Percentiles rank a stretch among this genome's conserved stretches.
Conservation (phyloP, 352 stramenopile genomes). For the Pythium coloratum region DNA sequence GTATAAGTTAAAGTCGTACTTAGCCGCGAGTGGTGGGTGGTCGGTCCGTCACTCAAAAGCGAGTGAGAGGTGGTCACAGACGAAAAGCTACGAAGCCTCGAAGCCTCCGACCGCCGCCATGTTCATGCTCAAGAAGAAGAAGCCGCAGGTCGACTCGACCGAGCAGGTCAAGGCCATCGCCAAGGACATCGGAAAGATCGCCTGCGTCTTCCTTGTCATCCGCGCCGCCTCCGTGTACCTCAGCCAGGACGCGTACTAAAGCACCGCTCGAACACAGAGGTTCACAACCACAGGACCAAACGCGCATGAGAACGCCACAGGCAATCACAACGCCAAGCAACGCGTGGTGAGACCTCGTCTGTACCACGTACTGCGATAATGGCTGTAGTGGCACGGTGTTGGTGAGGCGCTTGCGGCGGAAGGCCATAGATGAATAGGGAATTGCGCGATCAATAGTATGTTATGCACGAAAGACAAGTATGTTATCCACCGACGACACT, state of each 20-base stretch:
- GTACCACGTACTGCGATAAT: background rate
- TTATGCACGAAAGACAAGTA: constrained; percentile 8
- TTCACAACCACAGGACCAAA: background rate
- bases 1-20: constrained; percentile 22
- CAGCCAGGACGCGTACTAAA: constrained; percentile 47
- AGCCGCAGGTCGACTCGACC: constrained; percentile 72
- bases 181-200: constrained; percentile 79
- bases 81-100: constrained; percentile 1
- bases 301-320: background rate
- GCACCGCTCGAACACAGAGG: background rate
- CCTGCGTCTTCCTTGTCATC: constrained; percentile 70
- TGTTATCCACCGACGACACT: background rate
- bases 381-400: background rate
- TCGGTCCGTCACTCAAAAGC: background rate
- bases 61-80: background rate
- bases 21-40: constrained; percentile 23
- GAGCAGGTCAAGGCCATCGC: constrained; percentile 77
- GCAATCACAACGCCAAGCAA: background rate
- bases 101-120: constrained; percentile 32
- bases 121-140: constrained; percentile 91
- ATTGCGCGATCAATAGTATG: constrained; percentile 15
- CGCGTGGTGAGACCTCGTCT: no score
- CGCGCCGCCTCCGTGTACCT: constrained; percentile 69
- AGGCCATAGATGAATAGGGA: constrained; percentile 9
- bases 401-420: background rate